Conservation (phyloP, 2,329 filamentous ascomycete species). For the Colletotrichum trifolii region DNA sequence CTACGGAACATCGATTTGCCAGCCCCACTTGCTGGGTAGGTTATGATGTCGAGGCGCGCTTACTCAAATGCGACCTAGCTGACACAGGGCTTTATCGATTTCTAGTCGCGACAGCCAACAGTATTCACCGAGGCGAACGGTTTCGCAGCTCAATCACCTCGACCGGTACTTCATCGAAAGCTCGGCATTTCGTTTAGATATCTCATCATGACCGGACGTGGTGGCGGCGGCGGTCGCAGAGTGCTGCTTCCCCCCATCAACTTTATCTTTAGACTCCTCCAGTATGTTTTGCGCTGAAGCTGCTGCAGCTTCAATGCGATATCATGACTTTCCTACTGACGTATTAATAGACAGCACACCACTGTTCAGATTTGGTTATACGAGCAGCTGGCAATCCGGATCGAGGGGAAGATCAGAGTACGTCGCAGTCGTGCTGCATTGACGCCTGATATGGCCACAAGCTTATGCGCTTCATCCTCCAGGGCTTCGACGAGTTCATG, state of each 20-base stretch:
- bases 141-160: neutral
- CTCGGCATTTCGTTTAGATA: neutral
- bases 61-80: neutral
- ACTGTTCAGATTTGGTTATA: slow-evolving; percentile 97
- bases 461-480: slow-evolving; percentile 36
- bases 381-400: slow-evolving; percentile 92
- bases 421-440: slow-evolving; percentile 44
- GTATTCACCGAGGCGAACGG: neutral
- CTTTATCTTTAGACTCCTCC: slow-evolving; percentile 80
- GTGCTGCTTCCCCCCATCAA: slow-evolving; percentile 71
- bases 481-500: slow-evolving; percentile 99
- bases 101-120: slow-evolving; percentile 8
- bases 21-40: slow-evolving; percentile 8
- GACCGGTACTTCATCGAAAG: neutral
- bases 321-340: neutral
- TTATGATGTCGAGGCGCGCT: neutral
- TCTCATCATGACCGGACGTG: slow-evolving; percentile 66
- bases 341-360: slow-evolving; percentile 65
- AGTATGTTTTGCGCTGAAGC: slow-evolving; percentile 47
- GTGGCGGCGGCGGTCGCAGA: slow-evolving; percentile 69
- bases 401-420: slow-evolving; percentile 96
- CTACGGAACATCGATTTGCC: slow-evolving; percentile 29
- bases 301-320: neutral
- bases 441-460: neutral
- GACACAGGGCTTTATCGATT: neutral